phyloP scores from a whole-genome alignment of 2,329 filamentous ascomycete genomes.

The Fusarium coicis region DNA sequence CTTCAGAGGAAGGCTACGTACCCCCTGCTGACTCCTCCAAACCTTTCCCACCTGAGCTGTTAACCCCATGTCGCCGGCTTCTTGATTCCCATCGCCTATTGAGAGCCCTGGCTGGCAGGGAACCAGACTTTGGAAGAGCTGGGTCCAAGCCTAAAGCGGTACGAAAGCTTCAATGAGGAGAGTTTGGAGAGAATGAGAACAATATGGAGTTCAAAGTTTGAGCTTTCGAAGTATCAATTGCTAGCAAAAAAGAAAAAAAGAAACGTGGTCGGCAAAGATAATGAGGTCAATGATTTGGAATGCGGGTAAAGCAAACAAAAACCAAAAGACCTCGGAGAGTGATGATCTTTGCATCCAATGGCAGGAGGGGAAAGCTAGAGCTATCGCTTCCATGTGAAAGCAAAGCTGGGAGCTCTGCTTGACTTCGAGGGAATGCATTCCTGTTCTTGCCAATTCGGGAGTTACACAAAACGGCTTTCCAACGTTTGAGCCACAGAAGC shows the following conservation, averaged over 20 bases:
- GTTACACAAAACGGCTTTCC: slow-evolving; percentile 22
- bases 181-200: neutral
- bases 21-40: slow-evolving; percentile 34
- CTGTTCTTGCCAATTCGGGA: slow-evolving; percentile 8
- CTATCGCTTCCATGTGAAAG: slow-evolving; percentile 27
- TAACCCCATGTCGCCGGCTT: slow-evolving; percentile 22
- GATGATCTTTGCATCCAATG: slow-evolving; percentile 37
- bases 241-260: neutral
- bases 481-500: slow-evolving; percentile 16
- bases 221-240: neutral
- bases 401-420: neutral
- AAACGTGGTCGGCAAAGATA: slow-evolving; percentile 1
- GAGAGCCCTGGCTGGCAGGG: slow-evolving; percentile 24
- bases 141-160: slow-evolving; percentile 18
- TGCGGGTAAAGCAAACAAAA: slow-evolving; percentile 6
- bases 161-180: slow-evolving; percentile 15
- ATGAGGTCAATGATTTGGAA: slow-evolving; percentile 24
- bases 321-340: neutral
- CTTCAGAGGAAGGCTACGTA: slow-evolving; percentile 34
- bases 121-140: slow-evolving; percentile 15
- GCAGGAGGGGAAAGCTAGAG: slow-evolving; percentile 9
- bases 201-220: neutral
- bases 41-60: slow-evolving; percentile 3
- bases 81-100: slow-evolving; percentile 17
- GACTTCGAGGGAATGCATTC: neutral